Conservation (phyloP, 257 asterid species). For the Nicotiana attenuata region DNA sequence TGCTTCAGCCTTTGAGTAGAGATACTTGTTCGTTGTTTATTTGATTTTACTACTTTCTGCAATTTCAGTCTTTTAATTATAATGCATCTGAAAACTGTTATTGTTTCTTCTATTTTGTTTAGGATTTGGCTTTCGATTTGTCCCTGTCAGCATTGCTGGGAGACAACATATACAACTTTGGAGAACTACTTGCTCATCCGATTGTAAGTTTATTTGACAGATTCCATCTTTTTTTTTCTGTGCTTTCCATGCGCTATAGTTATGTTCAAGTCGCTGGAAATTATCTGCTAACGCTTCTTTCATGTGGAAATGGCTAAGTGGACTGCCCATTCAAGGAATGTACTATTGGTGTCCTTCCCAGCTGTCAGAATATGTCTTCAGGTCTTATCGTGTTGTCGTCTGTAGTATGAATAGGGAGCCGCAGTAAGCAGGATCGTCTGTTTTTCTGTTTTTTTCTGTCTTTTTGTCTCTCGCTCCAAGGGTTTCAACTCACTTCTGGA, state of each 20-base stretch:
- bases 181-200: slow-evolving; percentile 31
- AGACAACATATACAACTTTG: slow-evolving; percentile 29
- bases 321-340: slow-evolving; percentile 2
- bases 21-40: not conserved
- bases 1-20: not conserved
- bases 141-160: slow-evolving; percentile 26
- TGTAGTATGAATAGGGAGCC: not conserved
- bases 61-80: not conserved
- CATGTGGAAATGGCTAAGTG: not conserved
- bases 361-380: not conserved
- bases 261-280: not conserved
- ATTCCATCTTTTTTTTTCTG: not conserved
- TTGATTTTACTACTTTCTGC: not conserved
- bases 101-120: slow-evolving; percentile 11
- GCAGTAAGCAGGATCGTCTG: not conserved
- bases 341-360: slow-evolving; percentile 2
- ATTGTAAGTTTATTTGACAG: slow-evolving; percentile 14
- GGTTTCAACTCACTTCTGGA: not conserved
- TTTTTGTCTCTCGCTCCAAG: not conserved
- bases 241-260: not conserved
- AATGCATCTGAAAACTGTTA: not conserved
- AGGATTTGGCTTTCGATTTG: slow-evolving; percentile 23
- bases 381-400: not conserved
- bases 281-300: not conserved
- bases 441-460: not conserved